Conservation (phyloP, 2,329 filamentous ascomycete genomes). For the Bipolaris zeicola region DNA sequence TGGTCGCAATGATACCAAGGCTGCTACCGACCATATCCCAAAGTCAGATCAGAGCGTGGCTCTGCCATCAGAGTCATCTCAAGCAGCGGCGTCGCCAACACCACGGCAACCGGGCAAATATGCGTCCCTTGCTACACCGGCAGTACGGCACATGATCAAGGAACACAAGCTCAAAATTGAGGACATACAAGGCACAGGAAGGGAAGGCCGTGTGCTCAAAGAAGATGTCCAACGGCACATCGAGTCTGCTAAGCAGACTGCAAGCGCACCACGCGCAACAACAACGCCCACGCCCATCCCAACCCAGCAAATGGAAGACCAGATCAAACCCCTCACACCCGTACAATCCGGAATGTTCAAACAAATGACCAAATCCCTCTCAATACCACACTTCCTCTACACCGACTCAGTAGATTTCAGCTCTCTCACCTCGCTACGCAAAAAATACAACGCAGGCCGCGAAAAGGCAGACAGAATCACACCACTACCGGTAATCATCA, state of each 20-base stretch:
- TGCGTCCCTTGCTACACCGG: constrained; percentile 83
- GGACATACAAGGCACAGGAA: constrained; percentile 82
- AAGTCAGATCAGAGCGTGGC: constrained; percentile 21
- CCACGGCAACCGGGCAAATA: constrained; percentile 62
- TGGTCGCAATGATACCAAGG: constrained; percentile 44
- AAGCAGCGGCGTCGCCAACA: constrained; percentile 23
- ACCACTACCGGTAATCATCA: constrained; percentile 93
- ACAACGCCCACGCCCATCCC: constrained; percentile 30
- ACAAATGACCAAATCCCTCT: constrained; percentile 89
- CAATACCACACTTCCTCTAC: constrained; percentile 94
- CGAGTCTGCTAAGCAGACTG: constrained; percentile 27
- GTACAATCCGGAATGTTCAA: constrained; percentile 96
- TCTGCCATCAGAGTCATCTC: constrained; percentile 28
- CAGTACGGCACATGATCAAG: constrained; percentile 86
- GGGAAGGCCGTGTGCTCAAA: constrained; percentile 87
- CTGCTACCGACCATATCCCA: constrained; percentile 23
- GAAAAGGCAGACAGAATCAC: constrained; percentile 66
- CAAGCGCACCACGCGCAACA: constrained; percentile 36
- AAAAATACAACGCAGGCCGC: constrained; percentile 67
- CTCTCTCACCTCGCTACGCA: constrained; percentile 72
- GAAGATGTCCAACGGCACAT: constrained; percentile 73
- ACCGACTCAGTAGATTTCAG: constrained; percentile 87
- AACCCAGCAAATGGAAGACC: constrained; percentile 61
- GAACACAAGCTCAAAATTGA: constrained; percentile 77
- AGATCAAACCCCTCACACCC: constrained; percentile 70